These are phyloP conservation scores for Multifurca ochricompacta DNA, from an alignment of 768 basidiomycete genomes.

Conservation along the genomic window DNA sequence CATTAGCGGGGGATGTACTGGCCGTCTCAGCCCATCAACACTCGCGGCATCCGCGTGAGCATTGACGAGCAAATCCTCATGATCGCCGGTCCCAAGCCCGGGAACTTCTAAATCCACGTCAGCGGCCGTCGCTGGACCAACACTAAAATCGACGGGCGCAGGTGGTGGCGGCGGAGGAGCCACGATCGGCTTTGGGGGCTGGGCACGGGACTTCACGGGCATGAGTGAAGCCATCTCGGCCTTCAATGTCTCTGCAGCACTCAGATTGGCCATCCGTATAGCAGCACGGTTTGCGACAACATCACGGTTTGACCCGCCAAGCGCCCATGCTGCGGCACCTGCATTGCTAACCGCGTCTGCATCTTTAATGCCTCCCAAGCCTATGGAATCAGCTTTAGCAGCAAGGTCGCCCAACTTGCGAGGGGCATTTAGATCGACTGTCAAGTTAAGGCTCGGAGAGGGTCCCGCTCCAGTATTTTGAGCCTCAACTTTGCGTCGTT, in stretches of 20 bases:
- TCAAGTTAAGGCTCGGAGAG: slow-evolving; percentile 42
- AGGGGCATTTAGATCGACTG: slow-evolving; percentile 37
- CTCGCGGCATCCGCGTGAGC: slow-evolving; percentile 1
- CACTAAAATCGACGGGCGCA: slow-evolving; percentile 23
- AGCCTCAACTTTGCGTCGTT: slow-evolving; percentile 71
- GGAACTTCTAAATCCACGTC: slow-evolving; percentile 28
- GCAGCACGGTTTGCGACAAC: slow-evolving; percentile 85
- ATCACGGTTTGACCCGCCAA: slow-evolving; percentile 83
- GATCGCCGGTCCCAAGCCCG: slow-evolving; percentile 29
- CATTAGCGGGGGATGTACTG: slow-evolving; percentile 16
- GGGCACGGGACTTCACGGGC: slow-evolving; percentile 31
- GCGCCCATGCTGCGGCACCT: slow-evolving; percentile 58
- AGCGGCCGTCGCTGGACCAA: slow-evolving; percentile 14
- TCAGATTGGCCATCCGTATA: slow-evolving; percentile 94
- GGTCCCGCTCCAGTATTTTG: slow-evolving; percentile 35
- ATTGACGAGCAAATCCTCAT: background rate
- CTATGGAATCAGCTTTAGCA: slow-evolving; percentile 69
- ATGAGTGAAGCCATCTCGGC: slow-evolving; percentile 67
- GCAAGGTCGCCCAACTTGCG: slow-evolving; percentile 50
- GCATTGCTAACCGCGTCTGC: slow-evolving; percentile 48
- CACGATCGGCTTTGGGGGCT: slow-evolving; percentile 21
- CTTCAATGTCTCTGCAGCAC: slow-evolving; percentile 89
- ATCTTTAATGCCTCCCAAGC: slow-evolving; percentile 58
- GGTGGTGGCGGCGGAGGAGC: slow-evolving; percentile 11
- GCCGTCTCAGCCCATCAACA: slow-evolving; percentile 9